Percentiles rank a stretch among this genome's conserved stretches.
These are phyloP conservation scores for Arachis monticola DNA, from an alignment of 331 rosid species.

Conservation along the genomic window DNA sequence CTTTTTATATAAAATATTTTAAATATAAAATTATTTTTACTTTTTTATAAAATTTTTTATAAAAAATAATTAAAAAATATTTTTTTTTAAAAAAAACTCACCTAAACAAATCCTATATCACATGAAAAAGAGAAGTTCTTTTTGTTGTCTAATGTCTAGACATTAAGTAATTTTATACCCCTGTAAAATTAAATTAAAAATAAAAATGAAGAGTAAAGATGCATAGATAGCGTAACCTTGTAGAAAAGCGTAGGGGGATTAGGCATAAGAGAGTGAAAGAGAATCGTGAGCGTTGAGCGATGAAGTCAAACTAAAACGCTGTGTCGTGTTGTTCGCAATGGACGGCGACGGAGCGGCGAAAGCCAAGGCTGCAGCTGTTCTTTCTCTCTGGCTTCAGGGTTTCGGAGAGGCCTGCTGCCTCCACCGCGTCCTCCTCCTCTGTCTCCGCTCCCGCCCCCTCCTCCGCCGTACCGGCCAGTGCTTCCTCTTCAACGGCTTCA, in stretches of 20 bases:
- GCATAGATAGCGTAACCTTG: neutral
- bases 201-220: too few species aligned
- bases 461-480: conserved; percentile 82
- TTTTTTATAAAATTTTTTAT: too few species aligned
- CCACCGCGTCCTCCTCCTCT: conserved; percentile 82
- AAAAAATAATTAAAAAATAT: too few species aligned
- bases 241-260: neutral
- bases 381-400: conserved; percentile 75
- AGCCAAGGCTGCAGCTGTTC: conserved; percentile 45
- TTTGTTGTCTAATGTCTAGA: too few species aligned
- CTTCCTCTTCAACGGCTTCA: conserved; percentile 86
- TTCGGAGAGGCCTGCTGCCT: conserved; percentile 81
- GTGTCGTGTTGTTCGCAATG: neutral
- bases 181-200: too few species aligned
- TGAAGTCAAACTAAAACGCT: conserved; percentile 7
- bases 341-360: neutral
- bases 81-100: too few species aligned
- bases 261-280: neutral
- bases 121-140: too few species aligned
- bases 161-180: too few species aligned
- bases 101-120: too few species aligned
- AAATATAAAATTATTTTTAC: too few species aligned
- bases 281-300: neutral
- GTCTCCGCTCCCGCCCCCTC: conserved; percentile 43
- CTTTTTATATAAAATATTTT: too few species aligned